Base-by-base conservation (phyloP, 257 asterid species). In the Gentiana straminea region DNA sequence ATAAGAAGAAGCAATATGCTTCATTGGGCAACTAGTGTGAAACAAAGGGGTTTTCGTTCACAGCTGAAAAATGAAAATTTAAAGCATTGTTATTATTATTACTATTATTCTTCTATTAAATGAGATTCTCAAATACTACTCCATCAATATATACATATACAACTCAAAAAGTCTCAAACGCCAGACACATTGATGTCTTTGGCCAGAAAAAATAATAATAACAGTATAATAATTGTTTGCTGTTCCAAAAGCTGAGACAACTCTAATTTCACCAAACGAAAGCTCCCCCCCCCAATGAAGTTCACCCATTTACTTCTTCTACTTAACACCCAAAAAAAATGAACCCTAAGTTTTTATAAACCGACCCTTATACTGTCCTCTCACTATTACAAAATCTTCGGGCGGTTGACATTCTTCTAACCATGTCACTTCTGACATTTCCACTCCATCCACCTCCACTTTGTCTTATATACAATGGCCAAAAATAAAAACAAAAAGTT, bases 331-430 rank as follows among this genome's bases (percentile, higher is more conserved):
- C 70, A 80, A 80, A 70, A 62, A 43, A 39, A 49, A 62, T n/a
- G 6, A 10, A 41, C 55, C 53, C 57, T 62, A 87, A 53, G 84
- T 73, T 77, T 87, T 91, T 55, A 82, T 73, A 67, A 71, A 79
- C 3, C 94, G 86, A 38, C 99, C 99, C 76, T 79, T 88, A 83
- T 92, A 92, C 75, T 72, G 91, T 52, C 91, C 99, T 77, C 94
- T 88, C 75, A 84, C 80, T 62, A 92, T 69, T 64, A 88, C 94
- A 63, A 88, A 88, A 70, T 88, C 86, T 45, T 92, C 97, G 1
- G 99, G 94, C 36, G 85, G 95, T 70, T 72, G 95, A 68, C 69
- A 74, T 80, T 88, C 94, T 76, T 86, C 95, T 69, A 92, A 84
- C 99, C 99, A 92, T 57, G 84, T 69, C 64, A 92, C 52, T 50